Evolutionary conservation across 768 basidiomycete species (phyloP), one percentile per base, ranked within the genome.

Genomic region (Tricholomella constricta): DNA sequence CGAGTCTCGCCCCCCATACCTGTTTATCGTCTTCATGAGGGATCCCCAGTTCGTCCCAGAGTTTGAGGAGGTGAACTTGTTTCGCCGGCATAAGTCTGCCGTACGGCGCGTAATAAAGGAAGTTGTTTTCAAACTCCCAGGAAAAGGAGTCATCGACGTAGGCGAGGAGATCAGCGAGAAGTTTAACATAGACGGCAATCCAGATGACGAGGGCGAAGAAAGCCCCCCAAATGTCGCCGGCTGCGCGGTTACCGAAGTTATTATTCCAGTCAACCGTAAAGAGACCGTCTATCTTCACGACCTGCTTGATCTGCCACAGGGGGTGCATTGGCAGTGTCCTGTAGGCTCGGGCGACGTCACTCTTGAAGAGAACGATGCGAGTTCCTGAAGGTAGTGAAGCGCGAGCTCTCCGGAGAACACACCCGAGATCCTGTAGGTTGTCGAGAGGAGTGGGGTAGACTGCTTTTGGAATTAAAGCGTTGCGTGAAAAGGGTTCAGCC

Each of bases 21-120:
- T 80, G 79, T 53, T 80, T 80, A 1, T 43, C 27, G 12, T 65
- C 52, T 17, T 73, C 65, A 52, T 79, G 75, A 0, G 73, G 75
- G 12, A 76, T 60, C 0, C 71, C 66, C 15, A 78, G 56, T 1
- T 22, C n/a, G n/a, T n/a, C n/a, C n/a, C n/a, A n/a, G n/a, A n/a
- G n/a, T n/a, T n/a, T n/a, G n/a, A n/a, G n/a, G n/a, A n/a, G n/a
- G n/a, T n/a, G n/a, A n/a, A n/a, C n/a, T n/a, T n/a, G n/a, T n/a
- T n/a, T n/a, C n/a, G 25, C 10, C 0, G 52, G 49, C 0, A 54
- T 3, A 7, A 35, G 31, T 1, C 26, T 37, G 8, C 58, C 37
- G 61, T 76, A 72, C 0, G 64, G 66, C 4, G 22, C 22, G 45
- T 76, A 76, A 19, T 29, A 66, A 1, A 43, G 32, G 9, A 69